A percentile compares a stretch with the other conserved stretches of the same genome.
These are phyloP conservation scores for Achlya hypogyna DNA, from an alignment of 352 stramenopile genomes.

Conservation along the genomic window DNA sequence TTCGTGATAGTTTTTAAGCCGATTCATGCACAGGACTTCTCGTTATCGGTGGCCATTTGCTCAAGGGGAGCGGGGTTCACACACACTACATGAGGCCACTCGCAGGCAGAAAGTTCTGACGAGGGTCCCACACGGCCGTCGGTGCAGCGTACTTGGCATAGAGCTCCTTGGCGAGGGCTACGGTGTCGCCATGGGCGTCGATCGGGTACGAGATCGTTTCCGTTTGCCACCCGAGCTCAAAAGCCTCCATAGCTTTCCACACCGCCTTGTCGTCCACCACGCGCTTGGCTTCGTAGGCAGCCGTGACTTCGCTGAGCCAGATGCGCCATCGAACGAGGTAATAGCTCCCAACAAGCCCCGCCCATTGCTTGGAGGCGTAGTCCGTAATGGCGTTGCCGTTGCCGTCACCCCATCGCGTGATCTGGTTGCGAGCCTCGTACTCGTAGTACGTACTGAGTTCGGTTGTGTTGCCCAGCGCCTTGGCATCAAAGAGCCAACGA, in stretches of 20 bases:
- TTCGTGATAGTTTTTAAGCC: conserved; percentile 56
- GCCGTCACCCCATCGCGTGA: conserved; percentile 71
- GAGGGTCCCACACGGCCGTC: not conserved
- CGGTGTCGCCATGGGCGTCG: not conserved
- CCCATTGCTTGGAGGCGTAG: conserved; percentile 72
- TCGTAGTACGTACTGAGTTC: conserved; percentile 43
- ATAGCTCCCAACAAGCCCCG: conserved; percentile 56
- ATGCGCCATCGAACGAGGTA: conserved; percentile 63
- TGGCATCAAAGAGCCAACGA: conserved; percentile 57
- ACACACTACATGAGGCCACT: too few species aligned
- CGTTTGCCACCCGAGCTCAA: conserved; percentile 72
- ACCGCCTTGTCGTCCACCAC: conserved; percentile 41
- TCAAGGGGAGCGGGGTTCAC: too few species aligned
- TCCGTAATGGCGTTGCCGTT: conserved; percentile 64
- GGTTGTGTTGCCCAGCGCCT: conserved; percentile 28
- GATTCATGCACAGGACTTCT: too few species aligned
- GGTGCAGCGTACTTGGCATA: conserved; percentile 3
- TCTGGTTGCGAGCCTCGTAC: conserved; percentile 72
- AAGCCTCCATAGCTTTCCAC: conserved; percentile 36
- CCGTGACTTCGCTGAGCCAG: conserved; percentile 57
- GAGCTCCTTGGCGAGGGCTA: conserved; percentile 3
- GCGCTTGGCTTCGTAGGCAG: conserved; percentile 49
- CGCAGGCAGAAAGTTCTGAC: too few species aligned
- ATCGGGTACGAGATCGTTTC: conserved; percentile 20
- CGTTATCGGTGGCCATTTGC: too few species aligned